Conservation (phyloP, 306 rosid genomes). For the Arachis hypogaea region DNA sequence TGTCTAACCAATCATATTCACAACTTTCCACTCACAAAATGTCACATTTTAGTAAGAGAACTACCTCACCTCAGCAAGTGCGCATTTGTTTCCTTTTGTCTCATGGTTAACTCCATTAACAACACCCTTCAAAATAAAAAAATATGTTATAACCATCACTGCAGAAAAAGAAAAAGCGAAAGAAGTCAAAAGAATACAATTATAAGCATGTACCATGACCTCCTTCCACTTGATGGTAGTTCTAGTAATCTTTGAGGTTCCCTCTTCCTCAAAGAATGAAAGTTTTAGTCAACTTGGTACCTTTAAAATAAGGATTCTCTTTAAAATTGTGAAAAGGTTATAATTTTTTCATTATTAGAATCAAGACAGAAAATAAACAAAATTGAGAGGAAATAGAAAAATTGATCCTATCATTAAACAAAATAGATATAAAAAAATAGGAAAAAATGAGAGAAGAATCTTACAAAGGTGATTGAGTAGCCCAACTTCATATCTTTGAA, state of each 20-base stretch:
- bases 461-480: slow-evolving; percentile 24
- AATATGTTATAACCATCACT: slow-evolving; percentile 19
- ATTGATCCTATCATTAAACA: background rate
- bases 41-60: background rate
- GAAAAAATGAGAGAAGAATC: slow-evolving; percentile 36
- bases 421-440: slow-evolving; percentile 6
- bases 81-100: slow-evolving; percentile 64
- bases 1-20: too few species aligned
- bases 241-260: too few species aligned
- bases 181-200: background rate
- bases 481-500: slow-evolving; percentile 65
- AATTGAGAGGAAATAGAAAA: background rate
- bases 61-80: slow-evolving; percentile 55
- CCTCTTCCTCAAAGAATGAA: too few species aligned
- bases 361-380: too few species aligned
- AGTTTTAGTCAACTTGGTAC: too few species aligned
- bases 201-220: slow-evolving; percentile 52
- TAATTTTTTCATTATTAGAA: too few species aligned
- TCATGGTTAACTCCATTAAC: slow-evolving; percentile 55
- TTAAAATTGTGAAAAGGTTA: too few species aligned
- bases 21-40: too few species aligned
- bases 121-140: slow-evolving; percentile 48
- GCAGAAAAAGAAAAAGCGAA: background rate
- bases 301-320: too few species aligned
- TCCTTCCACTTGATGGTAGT: slow-evolving; percentile 35